Evolutionary conservation across 2,329 filamentous ascomycete genomes (phyloP).

Genomic region (Hymenoscyphus albidus): DNA sequence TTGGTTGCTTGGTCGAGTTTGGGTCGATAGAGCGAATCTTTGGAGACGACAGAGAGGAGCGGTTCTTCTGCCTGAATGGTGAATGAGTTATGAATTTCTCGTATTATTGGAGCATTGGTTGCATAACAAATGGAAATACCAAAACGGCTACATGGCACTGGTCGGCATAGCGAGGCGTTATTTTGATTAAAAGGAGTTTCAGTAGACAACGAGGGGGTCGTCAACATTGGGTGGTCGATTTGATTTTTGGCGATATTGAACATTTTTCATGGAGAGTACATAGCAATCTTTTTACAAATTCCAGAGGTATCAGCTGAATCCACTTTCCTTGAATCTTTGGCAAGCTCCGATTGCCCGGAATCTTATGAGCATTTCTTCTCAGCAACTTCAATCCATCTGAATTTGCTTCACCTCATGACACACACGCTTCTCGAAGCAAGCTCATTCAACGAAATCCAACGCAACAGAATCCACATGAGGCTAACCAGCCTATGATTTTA

Average conservation of each 20-base stretch:
- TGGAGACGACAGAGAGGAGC: constrained; percentile 40
- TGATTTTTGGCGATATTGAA: background rate
- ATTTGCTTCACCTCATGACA: background rate
- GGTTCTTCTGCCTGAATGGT: constrained; percentile 36
- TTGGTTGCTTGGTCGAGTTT: constrained; percentile 38
- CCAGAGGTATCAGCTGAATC: background rate
- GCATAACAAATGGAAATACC: constrained; percentile 3
- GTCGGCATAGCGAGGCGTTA: background rate
- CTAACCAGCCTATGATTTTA: background rate
- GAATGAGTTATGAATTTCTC: constrained; percentile 6
- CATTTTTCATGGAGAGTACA: background rate
- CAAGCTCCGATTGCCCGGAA: background rate
- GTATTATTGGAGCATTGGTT: background rate
- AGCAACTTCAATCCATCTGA: background rate
- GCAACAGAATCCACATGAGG: background rate
- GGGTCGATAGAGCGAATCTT: constrained; percentile 40
- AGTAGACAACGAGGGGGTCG: background rate
- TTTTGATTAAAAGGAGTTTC: background rate
- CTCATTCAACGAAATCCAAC: background rate
- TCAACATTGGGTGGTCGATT: background rate
- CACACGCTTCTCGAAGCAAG: background rate
- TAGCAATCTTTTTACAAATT: background rate
- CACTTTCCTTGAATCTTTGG: background rate
- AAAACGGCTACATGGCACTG: background rate
- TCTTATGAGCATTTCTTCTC: background rate